Evolutionary conservation across 78 protist species (phyloP).

Genomic region (Protostelium mycophagum): DNA sequence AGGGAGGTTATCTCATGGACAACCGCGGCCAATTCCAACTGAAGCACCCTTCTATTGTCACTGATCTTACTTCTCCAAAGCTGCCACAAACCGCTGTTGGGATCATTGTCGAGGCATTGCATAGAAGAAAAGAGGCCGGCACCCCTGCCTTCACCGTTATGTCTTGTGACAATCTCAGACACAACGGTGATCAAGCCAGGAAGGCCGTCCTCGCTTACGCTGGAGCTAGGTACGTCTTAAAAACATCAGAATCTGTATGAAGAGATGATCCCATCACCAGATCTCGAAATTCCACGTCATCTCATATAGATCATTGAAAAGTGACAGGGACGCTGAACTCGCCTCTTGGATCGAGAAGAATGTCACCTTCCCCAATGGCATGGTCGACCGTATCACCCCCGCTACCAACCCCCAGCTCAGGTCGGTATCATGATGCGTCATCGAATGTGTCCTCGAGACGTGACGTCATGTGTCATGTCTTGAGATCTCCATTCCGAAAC

Average conservation of each 20-base stretch:
- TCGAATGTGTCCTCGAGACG: no score
- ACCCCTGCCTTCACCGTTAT: conserved; percentile 7
- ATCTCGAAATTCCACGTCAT: no score
- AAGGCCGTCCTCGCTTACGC: conserved; percentile 9
- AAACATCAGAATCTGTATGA: no score
- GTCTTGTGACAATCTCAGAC: conserved; percentile 25
- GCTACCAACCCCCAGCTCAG: conserved; percentile 6
- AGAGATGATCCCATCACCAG: no score
- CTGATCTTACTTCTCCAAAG: neutral
- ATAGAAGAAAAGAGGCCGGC: neutral
- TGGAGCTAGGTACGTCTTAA: neutral
- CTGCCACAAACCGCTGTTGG: conserved; percentile 6
- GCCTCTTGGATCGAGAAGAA: conserved; percentile 17
- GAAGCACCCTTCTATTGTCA: neutral
- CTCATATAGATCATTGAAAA: no score
- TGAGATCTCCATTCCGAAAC: no score
- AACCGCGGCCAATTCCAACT: neutral
- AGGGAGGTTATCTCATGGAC: conserved; percentile 17
- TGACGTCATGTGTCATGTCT: no score
- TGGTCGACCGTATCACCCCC: conserved; percentile 33
- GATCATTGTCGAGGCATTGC: neutral
- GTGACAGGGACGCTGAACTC: no score
- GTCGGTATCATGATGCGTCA: conserved; percentile 1
- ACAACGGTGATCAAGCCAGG: conserved; percentile 6
- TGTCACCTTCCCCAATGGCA: conserved; percentile 16